Base-by-base conservation (phyloP, 257 asterid genomes). In the Salvia splendens region DNA sequence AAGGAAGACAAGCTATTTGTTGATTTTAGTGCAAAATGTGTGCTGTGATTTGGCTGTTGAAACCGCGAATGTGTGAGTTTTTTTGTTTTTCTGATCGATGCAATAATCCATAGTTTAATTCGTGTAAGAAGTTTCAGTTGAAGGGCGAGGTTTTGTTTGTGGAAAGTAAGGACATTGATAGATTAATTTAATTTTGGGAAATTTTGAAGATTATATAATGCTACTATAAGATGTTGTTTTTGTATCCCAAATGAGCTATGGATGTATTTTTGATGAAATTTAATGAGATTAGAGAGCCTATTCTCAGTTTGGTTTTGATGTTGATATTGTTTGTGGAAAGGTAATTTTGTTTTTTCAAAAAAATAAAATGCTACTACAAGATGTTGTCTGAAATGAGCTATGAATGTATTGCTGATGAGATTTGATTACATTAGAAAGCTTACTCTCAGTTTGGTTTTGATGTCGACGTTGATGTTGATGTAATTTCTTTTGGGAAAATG, bases 61-160 rank as follows among this genome's bases (percentile, higher is more conserved):
- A 30, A 59, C 20, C 42, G 58, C n/a, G 12, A 41, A 51, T 41
- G 11, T 47, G 12, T 14, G 24, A 9, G 12, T 12, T 43, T 24
- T 40, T 5, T 20, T 52, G 28, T 52, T 32, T 33, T 49, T 8
- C 49, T 3, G 52, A 33, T 20, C 12, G 55, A 56, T 51, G 55
- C 60, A 41, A 5, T 16, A 30, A 17, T 53, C 59, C 14, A 52
- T 54, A 30, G 8, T 65, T 62, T 24, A 12, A 11, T 60, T 50
- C 12, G 30, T 42, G 5, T 5, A 61, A 5, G 65, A 41, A 74
- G 55, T 61, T 68, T 59, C 74, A 72, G 51, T 65, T 40, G 12
- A 66, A 38, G 15, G 32, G 38, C 5, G 40, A 41, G 12, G 20
- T 5, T 43, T 24, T 38, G 30, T 28, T 59, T 15, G 49, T 53